Evolutionary conservation across 495 filamentous ascomycete genomes (phyloP).

Genomic region (Podospora pseudoanserina): DNA sequence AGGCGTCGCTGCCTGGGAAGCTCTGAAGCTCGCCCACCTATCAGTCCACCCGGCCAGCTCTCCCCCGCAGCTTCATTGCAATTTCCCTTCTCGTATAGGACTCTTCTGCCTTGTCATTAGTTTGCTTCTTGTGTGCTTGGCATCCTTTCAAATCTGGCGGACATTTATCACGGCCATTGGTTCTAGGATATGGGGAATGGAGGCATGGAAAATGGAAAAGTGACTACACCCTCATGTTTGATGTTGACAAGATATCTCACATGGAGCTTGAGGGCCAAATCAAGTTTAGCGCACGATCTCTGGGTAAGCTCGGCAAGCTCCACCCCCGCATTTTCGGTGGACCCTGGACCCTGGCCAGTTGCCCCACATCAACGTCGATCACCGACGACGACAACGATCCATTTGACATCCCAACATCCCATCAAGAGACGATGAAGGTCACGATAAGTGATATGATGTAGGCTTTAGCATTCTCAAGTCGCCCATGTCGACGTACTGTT

Average conservation of each 20-base stretch:
- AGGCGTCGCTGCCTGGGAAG: not conserved
- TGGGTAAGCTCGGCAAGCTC: not conserved
- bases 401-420: not conserved
- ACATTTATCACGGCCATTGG: too few species aligned
- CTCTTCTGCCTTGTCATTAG: too few species aligned
- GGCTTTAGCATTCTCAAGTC: too few species aligned
- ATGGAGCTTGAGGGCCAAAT: not conserved
- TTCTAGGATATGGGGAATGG: too few species aligned
- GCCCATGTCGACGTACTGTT: too few species aligned
- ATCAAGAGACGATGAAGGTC: not conserved
- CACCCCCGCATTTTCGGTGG: conserved; percentile 1
- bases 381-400: not conserved
- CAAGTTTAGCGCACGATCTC: not conserved
- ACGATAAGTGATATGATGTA: not conserved
- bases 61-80: too few species aligned
- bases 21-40: not conserved
- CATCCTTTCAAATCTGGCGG: too few species aligned
- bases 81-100: too few species aligned
- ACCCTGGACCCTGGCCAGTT: not conserved
- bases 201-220: too few species aligned
- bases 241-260: not conserved
- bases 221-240: too few species aligned
- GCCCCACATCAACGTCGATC: conserved; percentile 3
- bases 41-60: too few species aligned
- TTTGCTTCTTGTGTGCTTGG: too few species aligned